phyloP scores from a whole-genome alignment of 2,329 filamentous ascomycete species.

The Magnaporthales sp. region DNA sequence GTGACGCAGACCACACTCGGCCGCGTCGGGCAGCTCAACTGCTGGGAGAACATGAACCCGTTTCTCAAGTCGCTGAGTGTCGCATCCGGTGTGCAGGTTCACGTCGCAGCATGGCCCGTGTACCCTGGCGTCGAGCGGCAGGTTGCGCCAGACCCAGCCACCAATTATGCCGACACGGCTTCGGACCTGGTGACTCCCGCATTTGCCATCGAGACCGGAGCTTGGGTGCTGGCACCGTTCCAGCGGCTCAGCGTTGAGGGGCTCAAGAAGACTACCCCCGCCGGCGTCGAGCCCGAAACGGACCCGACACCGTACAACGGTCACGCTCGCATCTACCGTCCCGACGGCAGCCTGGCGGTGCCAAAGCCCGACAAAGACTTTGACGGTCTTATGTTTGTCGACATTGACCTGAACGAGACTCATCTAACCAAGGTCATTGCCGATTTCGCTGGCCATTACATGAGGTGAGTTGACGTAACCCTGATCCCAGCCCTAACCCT shows the following conservation, averaged over 20 bases:
- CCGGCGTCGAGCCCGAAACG: slow-evolving; percentile 15
- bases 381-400: slow-evolving; percentile 24
- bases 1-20: slow-evolving; percentile 31
- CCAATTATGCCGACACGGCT: slow-evolving; percentile 27
- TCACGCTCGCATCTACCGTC: slow-evolving; percentile 11
- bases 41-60: slow-evolving; percentile 41
- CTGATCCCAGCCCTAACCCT: background rate
- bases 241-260: slow-evolving; percentile 33
- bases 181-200: slow-evolving; percentile 34
- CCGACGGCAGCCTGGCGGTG: slow-evolving; percentile 13
- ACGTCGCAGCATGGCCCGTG: slow-evolving; percentile 39
- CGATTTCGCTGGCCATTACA: slow-evolving; percentile 41
- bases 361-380: background rate
- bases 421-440: slow-evolving; percentile 32
- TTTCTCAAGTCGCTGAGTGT: slow-evolving; percentile 38
- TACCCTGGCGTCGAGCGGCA: slow-evolving; percentile 22
- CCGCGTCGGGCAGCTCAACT: slow-evolving; percentile 34
- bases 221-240: slow-evolving; percentile 46
- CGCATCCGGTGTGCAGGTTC: slow-evolving; percentile 33
- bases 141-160: slow-evolving; percentile 27
- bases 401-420: slow-evolving; percentile 24
- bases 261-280: slow-evolving; percentile 31
- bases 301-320: slow-evolving; percentile 13
- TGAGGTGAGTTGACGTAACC: slow-evolving; percentile 25
- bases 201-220: slow-evolving; percentile 46